Percentiles rank a stretch among this genome's conserved stretches.
phyloP scores from a whole-genome alignment of 768 basidiomycete species.

The Boletus pseudopeckii region DNA sequence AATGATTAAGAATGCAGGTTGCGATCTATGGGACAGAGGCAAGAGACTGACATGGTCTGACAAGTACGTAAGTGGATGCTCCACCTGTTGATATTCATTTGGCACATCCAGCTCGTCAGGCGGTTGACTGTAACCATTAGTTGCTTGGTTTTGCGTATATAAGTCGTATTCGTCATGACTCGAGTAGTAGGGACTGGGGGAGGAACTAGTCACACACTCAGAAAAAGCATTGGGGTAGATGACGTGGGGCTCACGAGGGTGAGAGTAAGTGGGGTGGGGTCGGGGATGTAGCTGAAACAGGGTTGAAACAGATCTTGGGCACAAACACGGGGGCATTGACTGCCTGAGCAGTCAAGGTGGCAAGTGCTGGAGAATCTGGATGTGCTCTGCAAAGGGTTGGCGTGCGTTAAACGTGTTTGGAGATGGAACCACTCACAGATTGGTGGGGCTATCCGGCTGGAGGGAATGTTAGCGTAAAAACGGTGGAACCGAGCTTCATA shows the following conservation, averaged over 20 bases:
- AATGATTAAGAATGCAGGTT: background rate
- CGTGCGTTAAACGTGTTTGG: background rate
- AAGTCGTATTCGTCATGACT: conserved; percentile 40
- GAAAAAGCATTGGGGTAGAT: background rate
- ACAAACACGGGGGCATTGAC: conserved; percentile 85
- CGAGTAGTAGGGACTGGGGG: conserved; percentile 29
- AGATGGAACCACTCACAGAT: conserved; percentile 24
- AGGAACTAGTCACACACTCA: conserved; percentile 20
- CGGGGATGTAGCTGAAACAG: conserved; percentile 10
- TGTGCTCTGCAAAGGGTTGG: conserved; percentile 30
- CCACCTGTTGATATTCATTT: conserved; percentile 23
- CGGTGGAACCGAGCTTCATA: conserved; percentile 26
- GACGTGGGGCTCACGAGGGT: conserved; percentile 22
- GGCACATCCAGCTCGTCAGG: conserved; percentile 14
- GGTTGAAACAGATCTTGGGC: conserved; percentile 60
- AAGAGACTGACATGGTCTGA: conserved; percentile 21
- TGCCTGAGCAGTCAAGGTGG: conserved; percentile 55
- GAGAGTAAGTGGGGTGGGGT: conserved; percentile 28
- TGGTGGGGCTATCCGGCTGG: conserved; percentile 20
- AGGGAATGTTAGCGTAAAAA: conserved; percentile 13
- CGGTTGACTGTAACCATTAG: conserved; percentile 4
- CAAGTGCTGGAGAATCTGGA: conserved; percentile 44
- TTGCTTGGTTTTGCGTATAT: conserved; percentile 16
- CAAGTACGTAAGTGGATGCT: conserved; percentile 19
- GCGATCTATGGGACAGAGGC: background rate